A percentile compares a stretch with the other conserved stretches of the same genome.
Conservation (phyloP, 75 land plant species). For the Pinus taeda region DNA sequence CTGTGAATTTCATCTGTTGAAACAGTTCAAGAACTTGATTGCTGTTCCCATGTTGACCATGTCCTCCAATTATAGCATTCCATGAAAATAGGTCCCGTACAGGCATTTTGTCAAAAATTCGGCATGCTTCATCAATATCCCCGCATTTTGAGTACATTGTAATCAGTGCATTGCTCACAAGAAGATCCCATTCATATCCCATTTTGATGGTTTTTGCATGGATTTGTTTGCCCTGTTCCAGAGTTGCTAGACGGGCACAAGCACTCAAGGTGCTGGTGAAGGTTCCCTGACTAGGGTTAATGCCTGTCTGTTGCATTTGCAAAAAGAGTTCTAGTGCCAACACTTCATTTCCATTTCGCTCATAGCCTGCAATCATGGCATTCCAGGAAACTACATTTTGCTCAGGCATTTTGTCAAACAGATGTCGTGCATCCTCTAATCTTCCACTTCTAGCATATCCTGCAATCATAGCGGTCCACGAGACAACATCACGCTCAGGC, state of each 20-base stretch:
- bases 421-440: conserved; percentile 10
- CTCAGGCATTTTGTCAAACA: conserved; percentile 8
- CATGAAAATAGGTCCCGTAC: conserved; percentile 11
- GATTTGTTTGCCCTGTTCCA: conserved; percentile 7
- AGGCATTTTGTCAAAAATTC: conserved; percentile 12
- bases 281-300: conserved; percentile 17
- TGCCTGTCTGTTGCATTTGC: conserved; percentile 12
- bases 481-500: conserved; percentile 12
- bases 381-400: conserved; percentile 18
- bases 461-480: conserved; percentile 12
- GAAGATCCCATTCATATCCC: conserved; percentile 6
- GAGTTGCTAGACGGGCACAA: conserved; percentile 7
- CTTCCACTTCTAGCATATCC: conserved; percentile 16
- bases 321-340: conserved; percentile 10
- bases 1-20: conserved; percentile 13
- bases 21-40: conserved; percentile 12
- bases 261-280: conserved; percentile 13
- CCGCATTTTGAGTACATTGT: conserved; percentile 25
- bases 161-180: conserved; percentile 17
- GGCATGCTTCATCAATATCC: conserved; percentile 17
- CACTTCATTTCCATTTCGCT: conserved; percentile 12
- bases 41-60: conserved; percentile 2
- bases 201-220: conserved; percentile 3
- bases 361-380: conserved; percentile 20
- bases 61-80: conserved; percentile 21